Evolutionary conservation across 352 stramenopile species (phyloP), one percentile per base, ranked within the genome.

Genomic region (Saprolegnia parasitica): DNA sequence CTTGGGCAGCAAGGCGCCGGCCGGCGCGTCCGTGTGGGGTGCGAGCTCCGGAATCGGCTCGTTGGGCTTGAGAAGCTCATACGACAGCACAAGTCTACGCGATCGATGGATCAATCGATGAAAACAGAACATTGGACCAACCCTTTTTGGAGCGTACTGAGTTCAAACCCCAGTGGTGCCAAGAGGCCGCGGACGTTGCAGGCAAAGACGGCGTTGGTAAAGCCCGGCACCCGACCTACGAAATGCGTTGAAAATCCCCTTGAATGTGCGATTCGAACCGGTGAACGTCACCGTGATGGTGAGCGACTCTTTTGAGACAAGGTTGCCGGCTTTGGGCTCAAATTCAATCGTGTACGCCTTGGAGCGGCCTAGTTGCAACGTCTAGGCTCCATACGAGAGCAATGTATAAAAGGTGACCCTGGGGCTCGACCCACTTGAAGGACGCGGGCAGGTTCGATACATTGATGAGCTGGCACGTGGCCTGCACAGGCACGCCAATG

Each of bases 381-480:
- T 55, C 5, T 29, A 5, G 5, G 47, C n/a, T 55, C 47, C 2
- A 29, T 29, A 6, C n/a, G n/a, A 55, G n/a, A n/a, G n/a, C n/a
- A n/a, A n/a, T 5, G 29, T 35, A 13, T n/a, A 60, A 13, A 11
- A 4, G 1, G 3, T 21, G 1, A 60, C 81, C 80, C 35, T 90
- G 76, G 0, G 83, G 84, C 57, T 91, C 83, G 15, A 81, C 73
- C 54, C 90, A 91, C 70, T 90, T 90, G 74, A 92, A 94, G 1
- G 67, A 68, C 20, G 84, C 81, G 35, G 87, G 80, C 23, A 92
- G 78, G 56, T 92, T 94, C 24, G 86, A 94, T 5, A 91, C 76
- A 45, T 94, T 94, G 18, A 90, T 68, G n/a, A 94, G 77, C 29
- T 83, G 52, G 50, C 91, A 37, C 0, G 72, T 81, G 15, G 78